phyloP scores from a whole-genome alignment of 2,329 filamentous ascomycete species.

The Endoconidiophora laricicola region DNA sequence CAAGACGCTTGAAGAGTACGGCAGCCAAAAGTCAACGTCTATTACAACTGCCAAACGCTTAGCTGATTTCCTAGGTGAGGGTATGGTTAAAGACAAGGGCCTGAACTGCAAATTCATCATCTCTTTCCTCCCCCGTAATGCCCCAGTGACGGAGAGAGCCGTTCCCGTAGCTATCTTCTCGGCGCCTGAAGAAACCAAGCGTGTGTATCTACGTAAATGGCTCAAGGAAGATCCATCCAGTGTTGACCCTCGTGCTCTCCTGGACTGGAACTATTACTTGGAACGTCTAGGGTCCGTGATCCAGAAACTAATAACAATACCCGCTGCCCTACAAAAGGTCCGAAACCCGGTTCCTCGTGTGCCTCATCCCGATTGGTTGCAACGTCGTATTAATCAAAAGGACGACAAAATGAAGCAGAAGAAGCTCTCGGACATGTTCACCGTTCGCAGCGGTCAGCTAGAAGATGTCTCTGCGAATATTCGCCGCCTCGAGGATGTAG shows the following conservation, averaged over 20 bases:
- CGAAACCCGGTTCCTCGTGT: slow-evolving; percentile 89
- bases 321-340: slow-evolving; percentile 86
- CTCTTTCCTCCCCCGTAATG: slow-evolving; percentile 67
- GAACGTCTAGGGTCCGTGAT: slow-evolving; percentile 94
- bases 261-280: slow-evolving; percentile 96
- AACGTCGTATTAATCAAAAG: slow-evolving; percentile 81
- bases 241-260: slow-evolving; percentile 74
- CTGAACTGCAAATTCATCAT: slow-evolving; percentile 99
- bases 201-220: slow-evolving; percentile 86
- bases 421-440: slow-evolving; percentile 91
- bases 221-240: slow-evolving; percentile 80
- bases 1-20: slow-evolving; percentile 94
- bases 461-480: slow-evolving; percentile 51
- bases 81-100: slow-evolving; percentile 99
- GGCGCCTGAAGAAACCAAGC: slow-evolving; percentile 73
- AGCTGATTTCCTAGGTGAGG: slow-evolving; percentile 89
- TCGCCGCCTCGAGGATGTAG: slow-evolving; percentile 50
- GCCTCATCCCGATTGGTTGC: slow-evolving; percentile 89
- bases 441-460: slow-evolving; percentile 45
- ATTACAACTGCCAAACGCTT: slow-evolving; percentile 93
- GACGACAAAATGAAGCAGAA: slow-evolving; percentile 97
- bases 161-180: slow-evolving; percentile 96
- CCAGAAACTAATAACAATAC: slow-evolving; percentile 97
- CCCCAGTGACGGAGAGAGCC: slow-evolving; percentile 86
- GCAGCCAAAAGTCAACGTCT: slow-evolving; percentile 89